Conservation (phyloP, 116 monocot genomes). For the Dioscorea cayenensis region DNA sequence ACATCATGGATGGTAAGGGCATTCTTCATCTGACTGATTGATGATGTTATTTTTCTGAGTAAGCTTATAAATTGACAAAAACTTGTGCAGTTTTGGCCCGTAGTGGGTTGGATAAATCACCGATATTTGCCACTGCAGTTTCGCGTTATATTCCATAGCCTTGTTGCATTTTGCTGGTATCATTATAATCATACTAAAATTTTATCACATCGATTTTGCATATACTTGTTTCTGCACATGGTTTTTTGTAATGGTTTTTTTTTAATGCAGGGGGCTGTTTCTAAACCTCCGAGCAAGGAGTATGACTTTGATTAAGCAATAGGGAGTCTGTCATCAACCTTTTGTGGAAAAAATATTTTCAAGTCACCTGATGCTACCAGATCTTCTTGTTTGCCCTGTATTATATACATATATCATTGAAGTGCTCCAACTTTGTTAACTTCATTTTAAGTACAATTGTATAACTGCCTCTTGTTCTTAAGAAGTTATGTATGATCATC, state of each 20-base stretch:
- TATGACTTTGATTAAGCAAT: slow-evolving; percentile 41
- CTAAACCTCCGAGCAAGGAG: slow-evolving; percentile 77
- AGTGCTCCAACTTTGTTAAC: not conserved
- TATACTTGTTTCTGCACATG: not conserved
- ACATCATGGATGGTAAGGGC: slow-evolving; percentile 73
- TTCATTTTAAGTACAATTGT: not conserved
- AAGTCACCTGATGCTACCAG: not conserved
- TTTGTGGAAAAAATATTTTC: not conserved
- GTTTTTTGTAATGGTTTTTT: too few relatives aligned
- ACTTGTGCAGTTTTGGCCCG: slow-evolving; percentile 81
- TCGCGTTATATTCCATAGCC: slow-evolving; percentile 84
- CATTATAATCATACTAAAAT: not conserved
- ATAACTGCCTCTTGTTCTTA: not conserved
- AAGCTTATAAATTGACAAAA: not conserved
- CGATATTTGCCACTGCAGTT: slow-evolving; percentile 76
- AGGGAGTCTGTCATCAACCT: not conserved
- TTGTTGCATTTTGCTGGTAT: slow-evolving; percentile 83
- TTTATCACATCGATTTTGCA: not conserved
- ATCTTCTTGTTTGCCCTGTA: not conserved
- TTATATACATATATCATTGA: not conserved
- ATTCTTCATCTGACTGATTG: not conserved
- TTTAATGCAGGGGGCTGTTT: slow-evolving; percentile 64
- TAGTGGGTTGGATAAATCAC: slow-evolving; percentile 82
- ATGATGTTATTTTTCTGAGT: not conserved
- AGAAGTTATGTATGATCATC: too few relatives aligned